Evolutionary conservation across 768 basidiomycete species (phyloP).

Genomic region (Lactarius quietus): DNA sequence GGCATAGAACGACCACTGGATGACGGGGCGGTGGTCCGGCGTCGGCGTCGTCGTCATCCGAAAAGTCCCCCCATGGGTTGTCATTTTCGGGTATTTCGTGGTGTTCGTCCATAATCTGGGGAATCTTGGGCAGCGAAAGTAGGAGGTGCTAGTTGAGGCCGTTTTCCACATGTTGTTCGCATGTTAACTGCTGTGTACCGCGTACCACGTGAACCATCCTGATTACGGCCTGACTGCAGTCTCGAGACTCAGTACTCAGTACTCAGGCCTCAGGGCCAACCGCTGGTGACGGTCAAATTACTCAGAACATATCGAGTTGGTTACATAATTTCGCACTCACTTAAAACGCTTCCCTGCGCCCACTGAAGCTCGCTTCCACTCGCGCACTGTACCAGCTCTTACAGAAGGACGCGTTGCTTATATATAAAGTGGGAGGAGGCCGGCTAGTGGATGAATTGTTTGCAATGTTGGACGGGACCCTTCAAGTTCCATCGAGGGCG

Average conservation of each 20-base stretch:
- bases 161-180: background rate
- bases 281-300: too few species aligned
- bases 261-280: too few species aligned
- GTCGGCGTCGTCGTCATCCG: background rate
- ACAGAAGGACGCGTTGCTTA: slow-evolving; percentile 86
- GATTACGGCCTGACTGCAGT: too few species aligned
- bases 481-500: slow-evolving; percentile 91
- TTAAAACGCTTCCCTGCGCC: slow-evolving; percentile 76
- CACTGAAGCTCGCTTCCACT: slow-evolving; percentile 90
- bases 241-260: too few species aligned
- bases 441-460: slow-evolving; percentile 92
- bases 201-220: too few species aligned
- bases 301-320: slow-evolving; percentile 82
- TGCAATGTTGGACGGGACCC: slow-evolving; percentile 91
- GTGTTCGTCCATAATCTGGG: background rate
- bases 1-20: too few species aligned
- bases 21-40: background rate
- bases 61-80: slow-evolving; percentile 13
- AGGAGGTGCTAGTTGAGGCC: background rate
- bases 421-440: slow-evolving; percentile 94
- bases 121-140: slow-evolving; percentile 10
- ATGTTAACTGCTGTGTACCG: background rate
- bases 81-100: background rate
- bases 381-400: slow-evolving; percentile 96
- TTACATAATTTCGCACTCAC: slow-evolving; percentile 72